Conservation (phyloP, 1,139 yeast genomes). For the Neolecta irregularis region DNA sequence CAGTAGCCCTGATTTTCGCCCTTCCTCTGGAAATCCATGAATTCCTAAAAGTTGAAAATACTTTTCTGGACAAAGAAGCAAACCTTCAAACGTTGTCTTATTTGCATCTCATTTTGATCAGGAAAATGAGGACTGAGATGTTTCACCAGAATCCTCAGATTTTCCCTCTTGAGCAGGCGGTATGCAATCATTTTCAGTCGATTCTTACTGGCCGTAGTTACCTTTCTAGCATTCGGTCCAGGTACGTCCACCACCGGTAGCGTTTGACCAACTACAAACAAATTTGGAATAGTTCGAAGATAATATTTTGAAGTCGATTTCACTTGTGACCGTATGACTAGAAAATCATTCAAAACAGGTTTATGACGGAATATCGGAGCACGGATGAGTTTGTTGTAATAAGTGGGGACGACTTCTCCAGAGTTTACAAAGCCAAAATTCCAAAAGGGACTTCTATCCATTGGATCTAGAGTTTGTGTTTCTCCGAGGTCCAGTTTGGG, state of each 20-base stretch:
- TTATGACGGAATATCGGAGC: constrained; percentile 92
- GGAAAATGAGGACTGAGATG: constrained; percentile 91
- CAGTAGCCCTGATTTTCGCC: constrained; percentile 94
- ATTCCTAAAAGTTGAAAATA: constrained; percentile 32
- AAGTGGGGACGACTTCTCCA: constrained; percentile 84
- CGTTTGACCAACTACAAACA: constrained; percentile 82
- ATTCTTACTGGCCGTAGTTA: constrained; percentile 82
- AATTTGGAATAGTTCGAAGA: constrained; percentile 50
- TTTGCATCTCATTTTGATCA: constrained; percentile 94
- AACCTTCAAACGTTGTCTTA: constrained; percentile 68
- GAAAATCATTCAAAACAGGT: constrained; percentile 59
- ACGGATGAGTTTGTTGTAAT: constrained; percentile 78
- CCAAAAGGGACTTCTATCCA: constrained; percentile 96
- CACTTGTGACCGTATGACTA: constrained; percentile 48
- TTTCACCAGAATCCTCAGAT: constrained; percentile 63
- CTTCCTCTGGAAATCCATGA: constrained; percentile 91
- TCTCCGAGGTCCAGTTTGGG: constrained; percentile 89
- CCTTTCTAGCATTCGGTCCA: constrained; percentile 94
- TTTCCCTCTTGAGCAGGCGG: constrained; percentile 66
- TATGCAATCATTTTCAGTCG: constrained; percentile 86
- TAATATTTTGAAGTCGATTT: constrained; percentile 35
- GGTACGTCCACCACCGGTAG: constrained; percentile 92
- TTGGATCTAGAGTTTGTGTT: constrained; percentile 86
- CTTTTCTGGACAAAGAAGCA: constrained; percentile 8
- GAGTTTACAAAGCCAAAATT: constrained; percentile 93